These are phyloP conservation scores for Hortaea sp. DNA, from an alignment of 2,329 filamentous ascomycete species.

Conservation along the genomic window DNA sequence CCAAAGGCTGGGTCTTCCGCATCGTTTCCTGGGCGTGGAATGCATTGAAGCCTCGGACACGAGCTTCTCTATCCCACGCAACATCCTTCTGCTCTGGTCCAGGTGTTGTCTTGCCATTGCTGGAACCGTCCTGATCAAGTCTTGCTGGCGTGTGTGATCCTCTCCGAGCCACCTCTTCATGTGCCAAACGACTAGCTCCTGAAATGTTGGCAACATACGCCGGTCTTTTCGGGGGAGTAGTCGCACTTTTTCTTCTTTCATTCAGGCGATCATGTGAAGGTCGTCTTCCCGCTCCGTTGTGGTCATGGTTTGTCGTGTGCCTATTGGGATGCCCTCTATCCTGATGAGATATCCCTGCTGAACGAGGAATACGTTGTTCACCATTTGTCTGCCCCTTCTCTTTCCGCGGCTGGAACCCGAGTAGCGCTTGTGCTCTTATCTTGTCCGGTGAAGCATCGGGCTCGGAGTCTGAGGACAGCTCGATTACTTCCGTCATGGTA, in stretches of 20 bases:
- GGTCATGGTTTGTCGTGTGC: no score
- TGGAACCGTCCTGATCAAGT: no score
- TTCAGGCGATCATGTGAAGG: no score
- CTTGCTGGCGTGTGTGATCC: no score
- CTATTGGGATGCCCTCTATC: no score
- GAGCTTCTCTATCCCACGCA: background rate
- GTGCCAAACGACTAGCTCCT: no score
- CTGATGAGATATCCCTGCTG: no score
- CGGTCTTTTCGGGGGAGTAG: no score
- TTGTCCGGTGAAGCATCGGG: slow-evolving; percentile 3
- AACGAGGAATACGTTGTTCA: background rate
- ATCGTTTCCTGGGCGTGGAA: slow-evolving; percentile 3
- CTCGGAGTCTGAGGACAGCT: slow-evolving; percentile 3
- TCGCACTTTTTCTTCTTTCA: no score
- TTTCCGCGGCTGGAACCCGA: slow-evolving; percentile 6
- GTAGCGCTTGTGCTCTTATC: slow-evolving; percentile 2
- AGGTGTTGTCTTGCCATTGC: background rate
- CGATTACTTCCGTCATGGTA: background rate
- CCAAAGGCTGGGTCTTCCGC: background rate
- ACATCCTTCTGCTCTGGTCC: background rate
- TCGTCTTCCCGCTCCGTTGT: no score
- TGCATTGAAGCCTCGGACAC: background rate
- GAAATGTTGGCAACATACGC: no score
- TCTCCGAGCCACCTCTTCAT: no score
- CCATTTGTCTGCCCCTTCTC: slow-evolving; percentile 5